Conservation (phyloP, 192 early-diverging fungal genomes). For the Oehlia diaphana region DNA sequence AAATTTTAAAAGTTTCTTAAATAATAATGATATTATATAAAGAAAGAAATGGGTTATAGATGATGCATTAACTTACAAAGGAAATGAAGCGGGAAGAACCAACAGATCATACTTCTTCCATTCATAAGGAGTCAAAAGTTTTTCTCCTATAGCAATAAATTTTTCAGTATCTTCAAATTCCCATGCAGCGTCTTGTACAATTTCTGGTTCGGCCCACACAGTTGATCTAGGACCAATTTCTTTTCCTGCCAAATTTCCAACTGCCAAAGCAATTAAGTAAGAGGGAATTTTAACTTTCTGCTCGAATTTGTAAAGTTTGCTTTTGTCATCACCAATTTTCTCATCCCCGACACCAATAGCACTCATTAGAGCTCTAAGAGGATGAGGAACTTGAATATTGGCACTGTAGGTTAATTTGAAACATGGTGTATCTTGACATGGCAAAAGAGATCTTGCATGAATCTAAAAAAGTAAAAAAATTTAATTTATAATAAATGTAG, state of each 20-base stretch:
- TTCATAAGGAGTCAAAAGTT: conserved; percentile 84
- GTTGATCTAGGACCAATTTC: conserved; percentile 89
- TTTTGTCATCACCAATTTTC: conserved; percentile 45
- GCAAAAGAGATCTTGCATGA: conserved; percentile 88
- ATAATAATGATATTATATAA: not conserved
- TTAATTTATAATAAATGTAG: not conserved
- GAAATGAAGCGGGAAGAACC: conserved; percentile 84
- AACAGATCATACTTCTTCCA: conserved; percentile 97
- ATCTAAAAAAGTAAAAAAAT: conserved; percentile 49
- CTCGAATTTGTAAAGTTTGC: conserved; percentile 74
- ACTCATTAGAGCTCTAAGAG: conserved; percentile 91
- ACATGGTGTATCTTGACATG: conserved; percentile 86
- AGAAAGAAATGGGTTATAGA: no score
- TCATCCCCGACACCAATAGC: conserved; percentile 70
- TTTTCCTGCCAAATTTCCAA: conserved; percentile 81
- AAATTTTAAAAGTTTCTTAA: no score
- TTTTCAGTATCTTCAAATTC: conserved; percentile 85
- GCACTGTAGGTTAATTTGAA: conserved; percentile 91
- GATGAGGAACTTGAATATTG: conserved; percentile 64
- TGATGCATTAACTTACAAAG: conserved; percentile 48
- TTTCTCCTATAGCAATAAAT: conserved; percentile 67
- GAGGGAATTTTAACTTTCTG: conserved; percentile 91
- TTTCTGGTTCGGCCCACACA: conserved; percentile 94
- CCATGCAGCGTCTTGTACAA: conserved; percentile 86
- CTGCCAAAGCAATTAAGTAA: conserved; percentile 93